A percentile compares a stretch with the other conserved stretches of the same genome.
Evolutionary conservation across 441 rosid genomes (phyloP).

Genomic region (Arabidopsis lyrata): DNA sequence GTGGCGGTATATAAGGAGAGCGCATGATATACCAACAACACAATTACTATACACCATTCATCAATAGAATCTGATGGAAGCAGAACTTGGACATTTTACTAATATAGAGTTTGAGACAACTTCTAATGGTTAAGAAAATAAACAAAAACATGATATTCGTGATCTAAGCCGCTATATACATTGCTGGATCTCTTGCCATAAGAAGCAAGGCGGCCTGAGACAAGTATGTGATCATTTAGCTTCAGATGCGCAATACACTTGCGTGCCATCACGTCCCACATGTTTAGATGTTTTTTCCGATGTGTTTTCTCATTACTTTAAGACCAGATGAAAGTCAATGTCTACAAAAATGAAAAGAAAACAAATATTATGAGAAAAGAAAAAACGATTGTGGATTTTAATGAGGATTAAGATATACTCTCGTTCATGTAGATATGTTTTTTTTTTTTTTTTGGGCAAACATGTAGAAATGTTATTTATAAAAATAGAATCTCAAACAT

Average conservation of each 20-base stretch:
- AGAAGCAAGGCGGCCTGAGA: conserved; percentile 60
- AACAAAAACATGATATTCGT: conserved; percentile 54
- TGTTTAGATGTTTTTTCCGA: background rate
- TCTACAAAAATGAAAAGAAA: no score
- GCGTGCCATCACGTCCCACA: conserved; percentile 59
- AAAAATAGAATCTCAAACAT: no score
- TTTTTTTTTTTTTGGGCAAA: no score
- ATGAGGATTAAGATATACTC: no score
- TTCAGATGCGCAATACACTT: conserved; percentile 60
- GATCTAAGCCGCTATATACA: conserved; percentile 36
- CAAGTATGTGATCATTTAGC: conserved; percentile 63
- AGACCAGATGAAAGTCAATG: no score
- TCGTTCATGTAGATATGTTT: no score
- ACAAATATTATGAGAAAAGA: no score
- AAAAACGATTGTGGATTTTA: no score
- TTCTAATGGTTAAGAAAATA: conserved; percentile 4
- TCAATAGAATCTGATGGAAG: background rate
- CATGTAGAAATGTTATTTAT: no score
- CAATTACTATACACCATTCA: background rate
- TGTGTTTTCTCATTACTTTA: no score
- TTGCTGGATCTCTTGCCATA: conserved; percentile 34
- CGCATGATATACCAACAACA: background rate
- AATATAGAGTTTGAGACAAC: background rate
- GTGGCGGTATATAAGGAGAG: no score
- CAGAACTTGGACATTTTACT: background rate